Evolutionary conservation across 331 rosid species (phyloP).

Genomic region (Acacia concinna): DNA sequence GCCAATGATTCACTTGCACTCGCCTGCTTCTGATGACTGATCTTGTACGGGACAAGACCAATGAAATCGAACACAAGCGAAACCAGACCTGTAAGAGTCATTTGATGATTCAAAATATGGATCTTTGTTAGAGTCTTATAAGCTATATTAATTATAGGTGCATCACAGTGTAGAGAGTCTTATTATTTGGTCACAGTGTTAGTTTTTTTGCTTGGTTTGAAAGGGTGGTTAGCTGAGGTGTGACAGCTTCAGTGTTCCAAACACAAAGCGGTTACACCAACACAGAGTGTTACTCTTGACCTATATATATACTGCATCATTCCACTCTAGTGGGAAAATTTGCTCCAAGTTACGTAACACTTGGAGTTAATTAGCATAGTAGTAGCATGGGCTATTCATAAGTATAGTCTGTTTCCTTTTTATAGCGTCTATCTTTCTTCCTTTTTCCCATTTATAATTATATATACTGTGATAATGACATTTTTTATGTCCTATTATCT

Average conservation of each 20-base stretch:
- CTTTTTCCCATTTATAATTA: background rate
- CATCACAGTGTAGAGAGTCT: constrained; percentile 21
- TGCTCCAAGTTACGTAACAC: background rate
- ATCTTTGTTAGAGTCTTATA: constrained; percentile 32
- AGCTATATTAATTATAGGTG: background rate
- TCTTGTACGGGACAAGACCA: constrained; percentile 29
- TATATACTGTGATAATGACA: background rate
- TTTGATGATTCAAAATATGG: constrained; percentile 30
- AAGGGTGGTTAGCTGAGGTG: constrained; percentile 56
- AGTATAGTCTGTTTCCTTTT: background rate
- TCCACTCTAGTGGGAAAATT: background rate
- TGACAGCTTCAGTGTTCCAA: constrained; percentile 45
- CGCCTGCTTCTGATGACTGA: constrained; percentile 20
- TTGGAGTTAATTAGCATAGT: background rate
- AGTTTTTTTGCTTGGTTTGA: constrained; percentile 60
- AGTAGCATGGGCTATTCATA: constrained; percentile 6
- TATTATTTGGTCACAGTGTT: constrained; percentile 32
- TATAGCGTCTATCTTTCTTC: background rate
- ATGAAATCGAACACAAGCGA: constrained; percentile 48
- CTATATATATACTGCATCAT: constrained; percentile 33
- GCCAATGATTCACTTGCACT: background rate
- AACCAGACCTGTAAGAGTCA: constrained; percentile 53
- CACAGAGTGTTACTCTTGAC: constrained; percentile 73
- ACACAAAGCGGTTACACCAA: constrained; percentile 73
- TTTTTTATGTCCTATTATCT: background rate